Evolutionary conservation across 2,329 filamentous ascomycete genomes (phyloP).

Genomic region (Fusarium sororula): DNA sequence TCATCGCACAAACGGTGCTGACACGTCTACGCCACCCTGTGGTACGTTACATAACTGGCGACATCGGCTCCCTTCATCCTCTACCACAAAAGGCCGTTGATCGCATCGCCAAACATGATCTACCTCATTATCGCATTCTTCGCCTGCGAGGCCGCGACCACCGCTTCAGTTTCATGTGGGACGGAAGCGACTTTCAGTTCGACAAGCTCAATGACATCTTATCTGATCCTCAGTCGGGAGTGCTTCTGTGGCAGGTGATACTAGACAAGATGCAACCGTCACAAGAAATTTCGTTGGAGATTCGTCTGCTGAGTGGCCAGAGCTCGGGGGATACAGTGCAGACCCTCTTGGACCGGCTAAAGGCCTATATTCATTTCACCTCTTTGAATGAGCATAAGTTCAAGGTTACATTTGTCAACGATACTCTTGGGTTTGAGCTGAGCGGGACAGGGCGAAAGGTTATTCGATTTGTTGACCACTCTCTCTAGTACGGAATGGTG

Average conservation of each 20-base stretch:
- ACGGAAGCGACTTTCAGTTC: constrained; percentile 51
- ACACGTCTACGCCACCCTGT: constrained; percentile 54
- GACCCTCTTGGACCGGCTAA: constrained; percentile 13
- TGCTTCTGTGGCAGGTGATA: constrained; percentile 56
- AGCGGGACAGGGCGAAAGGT: constrained; percentile 42
- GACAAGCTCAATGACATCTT: constrained; percentile 40
- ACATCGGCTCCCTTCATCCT: constrained; percentile 52
- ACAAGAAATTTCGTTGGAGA: constrained; percentile 38
- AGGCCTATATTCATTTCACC: no score
- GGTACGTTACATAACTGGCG: constrained; percentile 55
- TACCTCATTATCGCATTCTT: constrained; percentile 45
- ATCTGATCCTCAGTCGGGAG: constrained; percentile 32
- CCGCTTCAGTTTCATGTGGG: constrained; percentile 55
- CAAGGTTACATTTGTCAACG: constrained; percentile 45
- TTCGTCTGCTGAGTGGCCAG: constrained; percentile 40
- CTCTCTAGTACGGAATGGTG: not conserved
- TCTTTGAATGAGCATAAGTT: constrained; percentile 48
- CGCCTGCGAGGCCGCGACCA: constrained; percentile 53
- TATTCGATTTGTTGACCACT: constrained; percentile 43
- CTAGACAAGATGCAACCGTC: constrained; percentile 43
- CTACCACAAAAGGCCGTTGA: constrained; percentile 36
- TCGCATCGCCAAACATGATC: constrained; percentile 32
- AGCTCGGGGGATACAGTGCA: not conserved
- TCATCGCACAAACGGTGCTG: constrained; percentile 54
- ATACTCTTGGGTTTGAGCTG: constrained; percentile 45